A percentile compares a stretch with the other conserved stretches of the same genome.
These are phyloP conservation scores for Escallonia herrerae DNA, from an alignment of 129 eudicot genomes.

Conservation along the genomic window DNA sequence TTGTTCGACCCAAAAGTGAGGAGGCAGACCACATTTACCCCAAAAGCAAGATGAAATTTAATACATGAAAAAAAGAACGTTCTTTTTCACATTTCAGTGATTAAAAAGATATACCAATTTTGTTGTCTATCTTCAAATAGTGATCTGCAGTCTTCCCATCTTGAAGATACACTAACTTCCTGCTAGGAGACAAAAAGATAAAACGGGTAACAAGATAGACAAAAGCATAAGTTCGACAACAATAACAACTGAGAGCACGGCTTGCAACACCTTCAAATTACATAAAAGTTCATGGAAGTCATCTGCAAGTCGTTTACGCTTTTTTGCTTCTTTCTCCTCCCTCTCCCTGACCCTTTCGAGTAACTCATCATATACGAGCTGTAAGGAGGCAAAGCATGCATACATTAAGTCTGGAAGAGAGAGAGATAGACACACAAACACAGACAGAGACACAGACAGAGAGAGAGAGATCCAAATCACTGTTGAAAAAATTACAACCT, in stretches of 20 bases:
- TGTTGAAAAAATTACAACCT: no score
- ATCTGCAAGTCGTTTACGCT: slow-evolving; percentile 77
- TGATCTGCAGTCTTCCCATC: slow-evolving; percentile 74
- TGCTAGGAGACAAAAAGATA: slow-evolving; percentile 23
- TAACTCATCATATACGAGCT: slow-evolving; percentile 80
- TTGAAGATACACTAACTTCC: slow-evolving; percentile 73
- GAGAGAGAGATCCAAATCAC: not conserved
- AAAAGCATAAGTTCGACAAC: not conserved
- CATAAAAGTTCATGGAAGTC: slow-evolving; percentile 51
- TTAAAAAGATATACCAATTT: slow-evolving; percentile 23
- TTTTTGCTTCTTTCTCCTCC: slow-evolving; percentile 92
- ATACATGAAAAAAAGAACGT: no score
- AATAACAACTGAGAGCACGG: slow-evolving; percentile 1
- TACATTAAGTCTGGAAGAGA: not conserved
- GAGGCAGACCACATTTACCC: no score
- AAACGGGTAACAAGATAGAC: not conserved
- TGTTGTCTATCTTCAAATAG: slow-evolving; percentile 56
- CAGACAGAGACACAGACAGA: not conserved
- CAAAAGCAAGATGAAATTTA: no score
- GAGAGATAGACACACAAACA: not conserved
- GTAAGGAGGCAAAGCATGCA: slow-evolving; percentile 12
- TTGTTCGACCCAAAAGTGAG: no score
- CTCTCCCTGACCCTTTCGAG: slow-evolving; percentile 61
- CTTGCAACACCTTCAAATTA: slow-evolving; percentile 53
- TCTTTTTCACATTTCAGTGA: not conserved